Evolutionary conservation across 371 early-diverging fungal genomes (phyloP).

Genomic region (Syncephalastrum contaminatum): DNA sequence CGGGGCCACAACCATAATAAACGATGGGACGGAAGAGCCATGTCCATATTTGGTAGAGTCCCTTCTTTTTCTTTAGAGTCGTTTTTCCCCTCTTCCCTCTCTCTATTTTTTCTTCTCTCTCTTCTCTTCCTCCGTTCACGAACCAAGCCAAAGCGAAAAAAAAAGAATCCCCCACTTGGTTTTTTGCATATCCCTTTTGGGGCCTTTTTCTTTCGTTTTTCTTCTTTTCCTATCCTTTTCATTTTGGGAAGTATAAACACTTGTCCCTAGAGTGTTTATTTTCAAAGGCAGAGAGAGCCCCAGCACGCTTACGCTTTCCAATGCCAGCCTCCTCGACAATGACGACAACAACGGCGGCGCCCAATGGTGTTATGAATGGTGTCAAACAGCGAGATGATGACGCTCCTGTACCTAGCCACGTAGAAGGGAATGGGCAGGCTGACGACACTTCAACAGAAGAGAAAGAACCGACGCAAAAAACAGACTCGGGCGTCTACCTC

Average conservation of each 20-base stretch:
- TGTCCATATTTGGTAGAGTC: background rate
- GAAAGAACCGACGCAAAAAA: conserved; percentile 6
- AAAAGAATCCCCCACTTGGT: background rate
- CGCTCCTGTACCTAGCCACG: no score
- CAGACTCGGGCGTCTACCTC: conserved; percentile 21
- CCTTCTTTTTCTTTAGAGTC: background rate
- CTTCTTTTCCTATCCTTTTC: background rate
- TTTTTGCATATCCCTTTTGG: background rate
- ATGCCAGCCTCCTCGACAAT: no score
- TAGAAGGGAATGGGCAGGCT: no score
- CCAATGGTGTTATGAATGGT: no score
- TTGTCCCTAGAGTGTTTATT: no score
- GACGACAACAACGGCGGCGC: no score
- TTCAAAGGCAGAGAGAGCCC: no score
- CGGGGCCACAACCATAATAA: background rate
- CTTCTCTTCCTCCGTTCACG: background rate
- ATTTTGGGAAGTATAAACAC: background rate
- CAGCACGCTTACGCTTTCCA: no score
- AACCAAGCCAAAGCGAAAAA: background rate
- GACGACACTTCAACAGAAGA: background rate
- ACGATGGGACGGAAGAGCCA: conserved; percentile 1
- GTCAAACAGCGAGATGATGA: no score
- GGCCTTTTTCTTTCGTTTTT: conserved; percentile 1
- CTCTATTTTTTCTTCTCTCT: conserved; percentile 2
- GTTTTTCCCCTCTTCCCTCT: conserved; percentile 1